phyloP scores from a whole-genome alignment of 352 stramenopile species.

The Ophiocytium majus region DNA sequence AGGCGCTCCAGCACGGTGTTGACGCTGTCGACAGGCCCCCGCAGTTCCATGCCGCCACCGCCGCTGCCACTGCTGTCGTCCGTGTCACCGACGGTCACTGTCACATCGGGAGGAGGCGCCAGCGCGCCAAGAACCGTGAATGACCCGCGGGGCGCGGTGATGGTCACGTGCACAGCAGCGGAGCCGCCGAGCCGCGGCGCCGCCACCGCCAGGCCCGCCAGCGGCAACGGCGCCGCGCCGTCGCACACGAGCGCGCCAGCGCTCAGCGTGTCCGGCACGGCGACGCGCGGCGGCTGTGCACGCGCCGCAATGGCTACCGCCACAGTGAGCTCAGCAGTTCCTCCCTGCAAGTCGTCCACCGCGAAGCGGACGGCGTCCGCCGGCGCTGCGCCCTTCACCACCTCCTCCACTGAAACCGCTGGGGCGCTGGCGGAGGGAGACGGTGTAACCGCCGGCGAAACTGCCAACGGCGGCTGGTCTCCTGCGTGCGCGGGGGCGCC shows the following conservation, averaged over 20 bases:
- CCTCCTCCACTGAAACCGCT: constrained; percentile 24
- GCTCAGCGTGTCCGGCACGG: background rate
- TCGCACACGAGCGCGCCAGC: background rate
- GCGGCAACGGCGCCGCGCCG: background rate
- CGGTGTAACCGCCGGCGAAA: too few relatives aligned
- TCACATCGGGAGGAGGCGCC: background rate
- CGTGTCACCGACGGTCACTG: background rate
- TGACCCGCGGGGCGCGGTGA: background rate
- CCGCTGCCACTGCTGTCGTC: constrained; percentile 24
- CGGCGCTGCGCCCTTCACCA: constrained; percentile 26
- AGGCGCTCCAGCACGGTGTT: constrained; percentile 31
- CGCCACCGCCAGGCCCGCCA: background rate
- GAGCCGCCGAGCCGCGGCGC: too few relatives aligned
- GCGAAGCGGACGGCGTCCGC: constrained; percentile 25
- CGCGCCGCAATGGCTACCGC: background rate
- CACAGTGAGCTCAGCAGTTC: background rate
- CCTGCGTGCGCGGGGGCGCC: constrained; percentile 33
- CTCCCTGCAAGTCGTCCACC: constrained; percentile 37
- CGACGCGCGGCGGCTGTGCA: background rate
- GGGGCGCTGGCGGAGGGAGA: background rate
- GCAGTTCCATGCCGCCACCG: constrained; percentile 19
- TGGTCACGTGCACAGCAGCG: background rate
- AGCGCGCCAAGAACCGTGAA: background rate
- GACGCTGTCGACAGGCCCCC: background rate
- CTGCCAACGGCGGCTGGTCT: constrained; percentile 27